Conservation (phyloP, 1,284 basidiomycete genomes). For the Inonotus hispidus region DNA sequence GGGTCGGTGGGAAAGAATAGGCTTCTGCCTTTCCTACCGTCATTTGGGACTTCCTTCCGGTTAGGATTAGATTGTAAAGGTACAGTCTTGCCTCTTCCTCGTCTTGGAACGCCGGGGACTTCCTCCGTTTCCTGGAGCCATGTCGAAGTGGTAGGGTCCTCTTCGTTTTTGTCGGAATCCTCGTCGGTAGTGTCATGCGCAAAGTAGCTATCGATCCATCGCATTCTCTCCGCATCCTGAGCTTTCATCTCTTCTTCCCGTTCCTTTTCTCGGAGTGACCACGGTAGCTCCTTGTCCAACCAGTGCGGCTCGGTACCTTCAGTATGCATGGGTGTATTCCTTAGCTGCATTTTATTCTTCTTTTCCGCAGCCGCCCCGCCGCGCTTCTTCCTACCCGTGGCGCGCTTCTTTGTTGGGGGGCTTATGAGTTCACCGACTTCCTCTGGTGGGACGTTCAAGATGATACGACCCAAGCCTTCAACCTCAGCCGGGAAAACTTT, state of each 20-base stretch:
- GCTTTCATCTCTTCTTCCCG: slow-evolving; percentile 43
- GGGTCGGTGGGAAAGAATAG: slow-evolving; percentile 55
- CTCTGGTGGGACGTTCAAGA: slow-evolving; percentile 44
- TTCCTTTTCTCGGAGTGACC: slow-evolving; percentile 55
- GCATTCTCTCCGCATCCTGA: slow-evolving; percentile 48
- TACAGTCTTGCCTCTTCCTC: slow-evolving; percentile 58
- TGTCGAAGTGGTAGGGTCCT: slow-evolving; percentile 29
- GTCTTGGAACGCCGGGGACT: slow-evolving; percentile 30
- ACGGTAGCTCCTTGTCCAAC: slow-evolving; percentile 72
- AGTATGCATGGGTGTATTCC: slow-evolving; percentile 12
- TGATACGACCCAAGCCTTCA: slow-evolving; percentile 60
- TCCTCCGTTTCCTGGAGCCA: slow-evolving; percentile 31
- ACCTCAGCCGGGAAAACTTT: slow-evolving; percentile 55
- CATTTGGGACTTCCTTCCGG: neutral
- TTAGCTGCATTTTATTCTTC: slow-evolving; percentile 10
- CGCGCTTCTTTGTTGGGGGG: slow-evolving; percentile 32
- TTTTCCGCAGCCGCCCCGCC: slow-evolving; percentile 21
- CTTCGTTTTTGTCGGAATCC: slow-evolving; percentile 27
- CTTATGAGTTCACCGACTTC: slow-evolving; percentile 24
- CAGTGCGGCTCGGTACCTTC: slow-evolving; percentile 54
- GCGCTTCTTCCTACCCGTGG: slow-evolving; percentile 31
- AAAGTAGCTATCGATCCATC: slow-evolving; percentile 31
- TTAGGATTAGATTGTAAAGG: slow-evolving; percentile 40
- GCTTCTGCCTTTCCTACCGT: slow-evolving; percentile 25
- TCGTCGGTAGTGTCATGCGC: slow-evolving; percentile 34